A percentile compares a stretch with the other conserved stretches of the same genome.
Conservation (phyloP, 192 early-diverging fungal genomes). For the Anaeromyces robustus region DNA sequence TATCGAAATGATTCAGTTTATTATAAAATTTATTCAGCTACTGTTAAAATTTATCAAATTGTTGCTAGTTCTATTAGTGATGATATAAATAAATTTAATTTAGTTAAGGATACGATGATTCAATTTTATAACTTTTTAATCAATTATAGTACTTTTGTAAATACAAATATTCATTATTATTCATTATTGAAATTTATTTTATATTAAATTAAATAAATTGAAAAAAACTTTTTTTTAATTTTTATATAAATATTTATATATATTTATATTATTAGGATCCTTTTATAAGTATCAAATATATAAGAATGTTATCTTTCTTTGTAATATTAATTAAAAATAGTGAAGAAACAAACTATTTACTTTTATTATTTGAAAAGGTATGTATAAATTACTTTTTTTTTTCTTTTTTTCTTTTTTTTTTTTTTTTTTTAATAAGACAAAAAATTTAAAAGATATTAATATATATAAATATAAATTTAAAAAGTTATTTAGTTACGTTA, state of each 20-base stretch:
- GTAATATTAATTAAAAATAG: background rate
- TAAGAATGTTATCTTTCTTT: background rate
- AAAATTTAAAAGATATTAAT: too few species aligned
- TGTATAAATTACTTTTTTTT: too few species aligned
- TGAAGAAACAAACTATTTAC: background rate
- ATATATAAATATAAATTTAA: background rate
- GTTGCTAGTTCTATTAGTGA: background rate
- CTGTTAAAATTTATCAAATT: background rate
- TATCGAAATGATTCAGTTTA: background rate
- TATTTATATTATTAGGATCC: background rate
- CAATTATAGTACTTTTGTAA: background rate
- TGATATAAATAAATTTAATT: background rate
- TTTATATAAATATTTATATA: background rate
- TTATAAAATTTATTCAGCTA: background rate
- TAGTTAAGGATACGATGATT: background rate
- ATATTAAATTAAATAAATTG: too few species aligned
- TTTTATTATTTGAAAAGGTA: background rate
- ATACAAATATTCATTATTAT: too few species aligned
- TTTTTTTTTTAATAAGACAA: too few species aligned
- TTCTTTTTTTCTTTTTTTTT: too few species aligned
- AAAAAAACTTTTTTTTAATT: too few species aligned
- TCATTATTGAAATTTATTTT: too few species aligned
- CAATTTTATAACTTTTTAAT: background rate
- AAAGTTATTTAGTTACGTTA: background rate
- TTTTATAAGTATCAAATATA: background rate